phyloP scores from a whole-genome alignment of 139 green algal genomes.

The Ettlia oleoabundans region DNA sequence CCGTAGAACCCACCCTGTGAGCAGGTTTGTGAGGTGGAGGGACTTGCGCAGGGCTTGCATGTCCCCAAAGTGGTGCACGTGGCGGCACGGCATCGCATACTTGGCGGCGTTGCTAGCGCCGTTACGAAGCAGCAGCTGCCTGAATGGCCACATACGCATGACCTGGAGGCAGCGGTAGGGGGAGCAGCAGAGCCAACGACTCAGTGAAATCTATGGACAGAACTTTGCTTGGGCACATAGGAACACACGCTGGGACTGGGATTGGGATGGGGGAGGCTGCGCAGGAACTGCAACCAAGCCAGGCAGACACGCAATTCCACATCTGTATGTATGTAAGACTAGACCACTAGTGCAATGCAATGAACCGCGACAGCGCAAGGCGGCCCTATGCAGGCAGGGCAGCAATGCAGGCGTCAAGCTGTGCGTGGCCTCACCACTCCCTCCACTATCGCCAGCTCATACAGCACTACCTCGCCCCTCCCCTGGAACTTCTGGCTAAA shows the following conservation, averaged over 20 bases:
- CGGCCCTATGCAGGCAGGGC: background rate
- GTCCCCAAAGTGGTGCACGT: slow-evolving; percentile 51
- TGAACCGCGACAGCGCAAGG: background rate
- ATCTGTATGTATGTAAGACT: no score
- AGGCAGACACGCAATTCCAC: no score
- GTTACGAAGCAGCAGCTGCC: slow-evolving; percentile 43
- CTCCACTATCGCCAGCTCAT: slow-evolving; percentile 58
- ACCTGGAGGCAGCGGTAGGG: slow-evolving; percentile 28
- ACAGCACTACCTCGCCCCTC: background rate
- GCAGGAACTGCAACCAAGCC: no score
- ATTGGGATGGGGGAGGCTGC: no score
- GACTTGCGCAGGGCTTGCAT: slow-evolving; percentile 14
- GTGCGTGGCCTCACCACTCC: slow-evolving; percentile 32
- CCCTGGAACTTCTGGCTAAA: slow-evolving; percentile 38
- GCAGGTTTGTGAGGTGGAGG: slow-evolving; percentile 55
- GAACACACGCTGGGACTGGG: no score
- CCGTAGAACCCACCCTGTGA: slow-evolving; percentile 54
- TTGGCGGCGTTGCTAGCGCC: background rate
- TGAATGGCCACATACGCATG: slow-evolving; percentile 60
- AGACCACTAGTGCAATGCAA: no score
- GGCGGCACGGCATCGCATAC: slow-evolving; percentile 22
- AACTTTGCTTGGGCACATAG: background rate
- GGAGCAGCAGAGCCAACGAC: background rate
- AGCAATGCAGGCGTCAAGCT: background rate
- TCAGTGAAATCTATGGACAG: background rate